Base-by-base conservation (phyloP, 2,329 filamentous ascomycete species). In the Pseudogymnoascus sp. region DNA sequence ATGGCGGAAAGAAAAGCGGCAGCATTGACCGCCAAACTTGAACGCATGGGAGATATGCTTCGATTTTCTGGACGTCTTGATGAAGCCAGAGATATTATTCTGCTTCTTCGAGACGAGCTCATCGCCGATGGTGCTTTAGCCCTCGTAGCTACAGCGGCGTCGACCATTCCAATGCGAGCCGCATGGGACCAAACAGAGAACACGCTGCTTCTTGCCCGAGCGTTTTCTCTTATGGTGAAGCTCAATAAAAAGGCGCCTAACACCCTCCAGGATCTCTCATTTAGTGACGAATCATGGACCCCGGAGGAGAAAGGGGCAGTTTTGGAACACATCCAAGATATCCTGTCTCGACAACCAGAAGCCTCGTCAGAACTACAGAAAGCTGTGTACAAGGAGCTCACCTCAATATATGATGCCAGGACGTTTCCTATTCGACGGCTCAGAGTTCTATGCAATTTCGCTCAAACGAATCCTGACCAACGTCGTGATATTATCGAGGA, bases 1-100 rank as follows among this genome's bases (percentile, higher is more conserved):
- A 71, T 75, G 15, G 70, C 73, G 0, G 86, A 89, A 62, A 82
- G 80, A 70, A 78, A 82, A 43, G 79, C 79, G 64, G 86, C 84
- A 0, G 80, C 86, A 63, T 73, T 89, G 1, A 73, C 80, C 0
- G 78, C 78, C 60, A 91, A 90, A 68, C 75, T 89, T 38, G 88
- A 90, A 69, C 77, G 83, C 9, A 79, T 89, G 66, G 86, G 82
- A 2, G 84, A 88, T 38, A 68, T 85, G 1, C 84, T 82, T 66
- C 82, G 80, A 65, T 71, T 75, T 1, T 72, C 76, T 12, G 81
- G 82, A 4, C 77, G 81, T 50, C 73, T 75, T 15, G 79, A 82
- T 2, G 82, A 87, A 63, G 82, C 86, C 0, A 76, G 83, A 9
- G 77, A 80, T 33, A 80, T 83, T 1, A 77, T 88, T 6, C 75